phyloP scores from a whole-genome alignment of 768 basidiomycete species.

The Austroboletus eburneus region DNA sequence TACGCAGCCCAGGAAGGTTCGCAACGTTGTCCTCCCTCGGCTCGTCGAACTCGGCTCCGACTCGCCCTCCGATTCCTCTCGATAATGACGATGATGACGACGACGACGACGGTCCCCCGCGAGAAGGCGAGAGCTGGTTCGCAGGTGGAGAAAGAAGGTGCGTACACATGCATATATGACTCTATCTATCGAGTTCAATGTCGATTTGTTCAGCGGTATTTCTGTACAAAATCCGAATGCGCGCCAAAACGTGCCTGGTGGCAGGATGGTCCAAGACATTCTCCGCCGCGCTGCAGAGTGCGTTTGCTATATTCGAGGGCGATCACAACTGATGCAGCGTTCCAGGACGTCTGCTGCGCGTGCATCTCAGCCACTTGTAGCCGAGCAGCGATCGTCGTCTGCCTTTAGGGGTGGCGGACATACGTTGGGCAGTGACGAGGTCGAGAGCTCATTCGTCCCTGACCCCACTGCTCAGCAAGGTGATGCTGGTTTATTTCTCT shows the following conservation, averaged over 20 bases:
- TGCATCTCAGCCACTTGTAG: conserved; percentile 10
- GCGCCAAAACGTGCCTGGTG: conserved; percentile 44
- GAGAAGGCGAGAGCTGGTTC: conserved; percentile 68
- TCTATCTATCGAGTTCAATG: neutral
- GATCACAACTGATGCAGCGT: conserved; percentile 3
- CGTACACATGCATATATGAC: neutral
- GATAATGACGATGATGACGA: conserved; percentile 34
- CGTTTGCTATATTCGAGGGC: conserved; percentile 7
- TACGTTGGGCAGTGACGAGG: conserved; percentile 87
- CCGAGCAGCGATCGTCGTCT: conserved; percentile 15
- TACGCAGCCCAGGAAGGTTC: conserved; percentile 28
- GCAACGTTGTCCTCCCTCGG: conserved; percentile 35
- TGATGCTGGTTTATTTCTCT: conserved; percentile 1
- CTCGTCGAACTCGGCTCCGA: conserved; percentile 13
- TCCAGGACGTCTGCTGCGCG: conserved; percentile 20
- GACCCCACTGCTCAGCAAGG: conserved; percentile 53
- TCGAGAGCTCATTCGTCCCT: conserved; percentile 69
- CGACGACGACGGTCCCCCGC: conserved; percentile 42
- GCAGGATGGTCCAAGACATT: conserved; percentile 63
- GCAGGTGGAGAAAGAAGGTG: conserved; percentile 95
- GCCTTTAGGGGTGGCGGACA: conserved; percentile 74
- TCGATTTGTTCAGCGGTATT: conserved; percentile 70
- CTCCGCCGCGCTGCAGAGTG: conserved; percentile 82
- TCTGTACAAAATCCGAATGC: conserved; percentile 80
- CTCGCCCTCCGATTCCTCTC: conserved; percentile 15